Conservation (phyloP, 176 grass and related monocot genomes). For the Oryza punctata region DNA sequence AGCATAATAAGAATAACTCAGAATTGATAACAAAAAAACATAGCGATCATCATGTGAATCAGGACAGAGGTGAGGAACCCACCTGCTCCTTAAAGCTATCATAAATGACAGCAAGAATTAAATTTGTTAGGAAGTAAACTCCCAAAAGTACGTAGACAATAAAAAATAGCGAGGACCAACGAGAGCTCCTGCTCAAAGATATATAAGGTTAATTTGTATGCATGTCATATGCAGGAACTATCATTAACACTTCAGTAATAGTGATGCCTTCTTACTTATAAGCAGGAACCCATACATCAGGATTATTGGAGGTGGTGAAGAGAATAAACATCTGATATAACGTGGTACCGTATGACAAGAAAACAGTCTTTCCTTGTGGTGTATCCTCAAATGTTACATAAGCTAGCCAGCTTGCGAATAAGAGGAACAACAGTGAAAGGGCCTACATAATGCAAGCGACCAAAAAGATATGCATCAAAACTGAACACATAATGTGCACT, state of each 20-base stretch:
- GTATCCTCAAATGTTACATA: constrained; percentile 98
- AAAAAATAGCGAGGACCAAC: constrained; percentile 89
- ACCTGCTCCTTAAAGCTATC: constrained; percentile 99
- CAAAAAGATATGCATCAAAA: constrained; percentile 36
- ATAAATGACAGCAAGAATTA: constrained; percentile 99
- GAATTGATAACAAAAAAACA: constrained; percentile 20
- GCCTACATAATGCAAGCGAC: constrained; percentile 49
- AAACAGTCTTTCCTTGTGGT: constrained; percentile 72
- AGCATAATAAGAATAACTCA: constrained; percentile 16
- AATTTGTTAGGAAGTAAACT: constrained; percentile 99
- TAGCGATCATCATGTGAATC: constrained; percentile 25
- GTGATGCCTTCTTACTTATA: constrained; percentile 77
- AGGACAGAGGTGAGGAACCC: constrained; percentile 1
- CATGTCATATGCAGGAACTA: constrained; percentile 29
- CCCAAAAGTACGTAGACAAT: constrained; percentile 86
- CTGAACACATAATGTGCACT: constrained; percentile 14
- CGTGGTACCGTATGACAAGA: constrained; percentile 75
- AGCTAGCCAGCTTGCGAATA: constrained; percentile 96
- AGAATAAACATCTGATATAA: constrained; percentile 99
- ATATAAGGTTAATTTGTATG: constrained; percentile 27
- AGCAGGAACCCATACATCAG: constrained; percentile 96
- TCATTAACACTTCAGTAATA: constrained; percentile 43
- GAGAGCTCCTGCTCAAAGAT: constrained; percentile 77
- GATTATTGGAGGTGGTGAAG: constrained; percentile 99
- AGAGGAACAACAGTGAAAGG: constrained; percentile 79